Conservation (phyloP, 2,329 filamentous ascomycete genomes). For the Curvularia sp. region DNA sequence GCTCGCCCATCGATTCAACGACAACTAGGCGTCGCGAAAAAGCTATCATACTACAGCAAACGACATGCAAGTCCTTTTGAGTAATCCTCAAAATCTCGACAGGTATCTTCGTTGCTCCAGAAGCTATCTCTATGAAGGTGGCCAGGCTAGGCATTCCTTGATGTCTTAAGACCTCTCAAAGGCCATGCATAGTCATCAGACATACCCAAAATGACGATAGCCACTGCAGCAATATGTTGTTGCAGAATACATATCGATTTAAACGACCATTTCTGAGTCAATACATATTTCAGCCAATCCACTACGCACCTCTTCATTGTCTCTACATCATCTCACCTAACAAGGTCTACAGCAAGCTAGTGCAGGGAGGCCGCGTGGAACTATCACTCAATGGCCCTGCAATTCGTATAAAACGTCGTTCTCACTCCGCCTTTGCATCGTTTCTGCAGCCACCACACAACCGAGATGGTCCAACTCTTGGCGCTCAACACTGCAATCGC, state of each 20-base stretch:
- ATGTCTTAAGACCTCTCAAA: not conserved
- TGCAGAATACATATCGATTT: not conserved
- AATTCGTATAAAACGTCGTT: not conserved
- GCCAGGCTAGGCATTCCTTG: no score
- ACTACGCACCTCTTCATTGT: no score
- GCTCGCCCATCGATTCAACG: not conserved
- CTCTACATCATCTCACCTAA: not conserved
- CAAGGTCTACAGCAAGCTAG: not conserved
- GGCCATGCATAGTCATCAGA: not conserved
- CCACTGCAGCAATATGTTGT: no score
- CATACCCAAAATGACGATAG: not conserved
- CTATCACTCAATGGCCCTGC: not conserved
- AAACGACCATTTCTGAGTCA: no score
- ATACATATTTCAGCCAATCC: not conserved
- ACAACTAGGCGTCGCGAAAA: not conserved
- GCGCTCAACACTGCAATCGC: conserved; percentile 14
- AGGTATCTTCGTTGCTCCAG: not conserved
- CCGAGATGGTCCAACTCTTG: conserved; percentile 5
- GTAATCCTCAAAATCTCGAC: not conserved
- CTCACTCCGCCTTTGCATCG: not conserved
- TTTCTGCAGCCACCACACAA: not conserved
- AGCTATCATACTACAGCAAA: not conserved
- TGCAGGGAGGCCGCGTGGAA: not conserved
- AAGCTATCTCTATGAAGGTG: not conserved
- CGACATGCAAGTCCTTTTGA: not conserved